Base-by-base conservation (phyloP, 495 filamentous ascomycete genomes). In the Physcia stellaris region DNA sequence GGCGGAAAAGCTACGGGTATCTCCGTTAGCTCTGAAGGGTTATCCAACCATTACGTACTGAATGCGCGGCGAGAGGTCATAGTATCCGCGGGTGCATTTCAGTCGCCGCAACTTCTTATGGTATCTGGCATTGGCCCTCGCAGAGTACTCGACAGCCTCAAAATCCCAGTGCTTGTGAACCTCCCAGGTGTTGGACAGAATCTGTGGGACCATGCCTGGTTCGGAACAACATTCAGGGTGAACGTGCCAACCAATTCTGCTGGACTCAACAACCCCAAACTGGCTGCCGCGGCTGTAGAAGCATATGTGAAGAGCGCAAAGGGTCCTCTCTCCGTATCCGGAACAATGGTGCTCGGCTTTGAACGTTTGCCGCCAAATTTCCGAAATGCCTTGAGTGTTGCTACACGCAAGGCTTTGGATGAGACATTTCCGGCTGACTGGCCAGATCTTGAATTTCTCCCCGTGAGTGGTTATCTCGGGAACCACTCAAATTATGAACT, bases 401-500 rank as follows among this genome's bases (percentile, higher is more conserved):
- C 45, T 20, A 20, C 17, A 2, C 55, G 56, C 0, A 28, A 42
- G 5, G 17, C 20, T 0, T 44, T 53, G 24, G 44, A 72, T 6
- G 32, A 44, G 7, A 18, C 39, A 19, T 68, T 70, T 32, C 59
- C 70, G 1, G 32, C 40, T 1, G 70, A 78, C 51, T 77, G 72
- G 72, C 73, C 72, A 7, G 71, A 77, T 28, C 50, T 70, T 12
- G 70, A 76, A 53, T 71, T 62, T 38, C 27, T 70, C 27, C 17
- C 47, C 4, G 24, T 50, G n/a, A 18, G 27, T 13, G 57, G 50
- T 42, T 56, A 36, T 32, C 21, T 53, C 16, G 48, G 49, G 10
- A 26, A 28, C 21, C 46, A 40, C 6, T 21, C 32, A 0, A 36
- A 39, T 27, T 35, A 30, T 13, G 18, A 30, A 19, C 1, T 22